phyloP scores from a whole-genome alignment of 1,139 yeast genomes.

The Trichomonascaceae sp. region DNA sequence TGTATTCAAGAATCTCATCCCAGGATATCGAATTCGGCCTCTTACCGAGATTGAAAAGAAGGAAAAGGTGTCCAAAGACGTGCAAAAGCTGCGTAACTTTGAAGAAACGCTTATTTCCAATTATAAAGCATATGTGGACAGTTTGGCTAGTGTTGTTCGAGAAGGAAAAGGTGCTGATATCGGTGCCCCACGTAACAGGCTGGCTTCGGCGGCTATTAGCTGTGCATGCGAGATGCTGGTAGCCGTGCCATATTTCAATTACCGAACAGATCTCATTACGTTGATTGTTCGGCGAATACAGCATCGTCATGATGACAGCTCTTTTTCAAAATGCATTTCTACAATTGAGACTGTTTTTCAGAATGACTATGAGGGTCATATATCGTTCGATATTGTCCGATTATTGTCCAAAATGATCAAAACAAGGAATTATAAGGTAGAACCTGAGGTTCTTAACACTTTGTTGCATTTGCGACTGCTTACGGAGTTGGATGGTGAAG shows the following conservation, averaged over 20 bases:
- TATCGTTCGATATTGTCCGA: slow-evolving; percentile 67
- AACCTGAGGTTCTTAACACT: slow-evolving; percentile 72
- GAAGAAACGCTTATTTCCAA: slow-evolving; percentile 71
- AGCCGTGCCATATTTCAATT: slow-evolving; percentile 73
- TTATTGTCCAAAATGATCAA: slow-evolving; percentile 63
- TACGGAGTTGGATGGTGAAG: slow-evolving; percentile 53
- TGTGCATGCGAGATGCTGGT: slow-evolving; percentile 76
- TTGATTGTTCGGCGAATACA: slow-evolving; percentile 48
- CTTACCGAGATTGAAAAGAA: slow-evolving; percentile 72
- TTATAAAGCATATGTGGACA: slow-evolving; percentile 63
- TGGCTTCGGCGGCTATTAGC: slow-evolving; percentile 57
- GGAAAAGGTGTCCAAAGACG: slow-evolving; percentile 78
- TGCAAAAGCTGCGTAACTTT: slow-evolving; percentile 64
- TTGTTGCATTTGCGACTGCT: slow-evolving; percentile 68
- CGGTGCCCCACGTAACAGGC: slow-evolving; percentile 34
- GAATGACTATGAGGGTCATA: slow-evolving; percentile 74
- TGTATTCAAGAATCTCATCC: slow-evolving; percentile 78
- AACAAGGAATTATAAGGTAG: slow-evolving; percentile 71
- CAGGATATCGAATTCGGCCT: slow-evolving; percentile 81
- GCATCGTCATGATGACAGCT: slow-evolving; percentile 30
- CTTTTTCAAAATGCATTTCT: slow-evolving; percentile 55
- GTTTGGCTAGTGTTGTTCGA: slow-evolving; percentile 36
- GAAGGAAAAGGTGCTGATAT: slow-evolving; percentile 21
- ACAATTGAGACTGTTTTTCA: slow-evolving; percentile 58
- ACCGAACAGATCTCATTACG: slow-evolving; percentile 62